Evolutionary conservation across 352 stramenopile species (phyloP).

Genomic region (Pythium pyrilobum): DNA sequence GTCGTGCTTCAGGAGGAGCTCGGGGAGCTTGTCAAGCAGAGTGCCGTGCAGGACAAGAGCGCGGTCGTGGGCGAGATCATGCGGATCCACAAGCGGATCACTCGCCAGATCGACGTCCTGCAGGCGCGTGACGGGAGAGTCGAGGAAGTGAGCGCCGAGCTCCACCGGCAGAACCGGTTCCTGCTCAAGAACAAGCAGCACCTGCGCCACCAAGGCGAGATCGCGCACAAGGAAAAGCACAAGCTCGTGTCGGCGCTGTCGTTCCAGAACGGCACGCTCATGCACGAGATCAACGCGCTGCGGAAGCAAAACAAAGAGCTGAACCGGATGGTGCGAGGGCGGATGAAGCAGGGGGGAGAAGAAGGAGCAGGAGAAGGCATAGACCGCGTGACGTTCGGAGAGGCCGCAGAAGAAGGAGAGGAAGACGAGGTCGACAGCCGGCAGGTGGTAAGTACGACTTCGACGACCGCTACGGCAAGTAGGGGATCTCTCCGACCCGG

Average conservation of each 20-base stretch:
- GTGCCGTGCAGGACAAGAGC: conserved; percentile 59
- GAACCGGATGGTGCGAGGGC: conserved; percentile 28
- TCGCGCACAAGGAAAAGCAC: conserved; percentile 54
- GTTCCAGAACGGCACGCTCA: conserved; percentile 60
- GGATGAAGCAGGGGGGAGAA: background rate
- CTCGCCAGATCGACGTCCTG: conserved; percentile 43
- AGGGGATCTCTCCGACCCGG: background rate
- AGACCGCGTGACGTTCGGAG: too few relatives aligned
- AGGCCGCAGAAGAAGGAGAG: background rate
- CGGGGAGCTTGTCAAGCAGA: conserved; percentile 48
- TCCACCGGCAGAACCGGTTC: conserved; percentile 72
- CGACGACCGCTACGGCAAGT: too few relatives aligned
- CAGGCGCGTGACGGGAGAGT: conserved; percentile 41
- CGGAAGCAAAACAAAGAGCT: conserved; percentile 65
- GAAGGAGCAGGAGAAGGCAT: background rate
- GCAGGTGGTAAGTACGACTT: background rate
- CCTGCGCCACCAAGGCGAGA: conserved; percentile 57
- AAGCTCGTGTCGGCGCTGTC: conserved; percentile 67
- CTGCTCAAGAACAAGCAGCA: conserved; percentile 71
- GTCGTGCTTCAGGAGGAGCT: conserved; percentile 63
- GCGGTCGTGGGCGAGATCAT: conserved; percentile 52
- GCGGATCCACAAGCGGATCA: conserved; percentile 59
- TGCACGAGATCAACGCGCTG: conserved; percentile 57
- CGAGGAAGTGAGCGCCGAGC: conserved; percentile 58
- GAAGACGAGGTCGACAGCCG: conserved; percentile 1